phyloP scores from a whole-genome alignment of 768 basidiomycete genomes.

The Trichaptum fuscoviolaceum region DNA sequence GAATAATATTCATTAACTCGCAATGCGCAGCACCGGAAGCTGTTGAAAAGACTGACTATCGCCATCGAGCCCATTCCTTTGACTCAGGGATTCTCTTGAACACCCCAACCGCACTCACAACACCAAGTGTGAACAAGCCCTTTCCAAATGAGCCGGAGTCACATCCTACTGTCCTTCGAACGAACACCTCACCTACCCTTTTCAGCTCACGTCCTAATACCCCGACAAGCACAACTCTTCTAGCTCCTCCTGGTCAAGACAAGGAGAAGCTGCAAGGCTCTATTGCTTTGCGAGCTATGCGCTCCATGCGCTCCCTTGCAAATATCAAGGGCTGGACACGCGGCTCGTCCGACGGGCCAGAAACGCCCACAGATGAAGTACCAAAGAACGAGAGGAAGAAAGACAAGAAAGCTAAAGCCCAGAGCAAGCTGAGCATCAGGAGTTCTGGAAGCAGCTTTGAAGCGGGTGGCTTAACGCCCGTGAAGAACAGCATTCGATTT shows the following conservation, averaged over 20 bases:
- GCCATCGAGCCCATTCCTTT: constrained; percentile 50
- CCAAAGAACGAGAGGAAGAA: constrained; percentile 29
- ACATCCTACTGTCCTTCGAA: constrained; percentile 13
- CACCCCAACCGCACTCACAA: constrained; percentile 17
- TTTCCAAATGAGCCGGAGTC: constrained; percentile 1
- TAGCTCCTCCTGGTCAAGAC: constrained; percentile 29
- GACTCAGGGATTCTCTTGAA: constrained; percentile 36
- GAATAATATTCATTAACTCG: background rate
- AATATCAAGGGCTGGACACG: constrained; percentile 69
- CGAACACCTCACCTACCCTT: constrained; percentile 19
- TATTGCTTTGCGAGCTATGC: constrained; percentile 74
- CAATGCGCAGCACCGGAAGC: constrained; percentile 37
- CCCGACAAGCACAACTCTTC: constrained; percentile 31
- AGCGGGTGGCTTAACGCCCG: constrained; percentile 43
- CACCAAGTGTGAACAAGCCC: constrained; percentile 8
- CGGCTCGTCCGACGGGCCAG: constrained; percentile 25
- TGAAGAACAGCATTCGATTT: constrained; percentile 4
- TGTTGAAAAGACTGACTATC: constrained; percentile 19
- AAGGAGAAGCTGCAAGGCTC: constrained; percentile 32
- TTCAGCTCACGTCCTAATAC: constrained; percentile 20
- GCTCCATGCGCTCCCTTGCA: constrained; percentile 67
- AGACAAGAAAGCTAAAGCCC: constrained; percentile 24
- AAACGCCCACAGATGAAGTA: constrained; percentile 6
- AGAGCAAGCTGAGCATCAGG: constrained; percentile 29
- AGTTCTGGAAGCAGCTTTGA: constrained; percentile 64